Evolutionary conservation across 2,329 filamentous ascomycete genomes (phyloP).

Genomic region (Trichoderma brevicompactum): DNA sequence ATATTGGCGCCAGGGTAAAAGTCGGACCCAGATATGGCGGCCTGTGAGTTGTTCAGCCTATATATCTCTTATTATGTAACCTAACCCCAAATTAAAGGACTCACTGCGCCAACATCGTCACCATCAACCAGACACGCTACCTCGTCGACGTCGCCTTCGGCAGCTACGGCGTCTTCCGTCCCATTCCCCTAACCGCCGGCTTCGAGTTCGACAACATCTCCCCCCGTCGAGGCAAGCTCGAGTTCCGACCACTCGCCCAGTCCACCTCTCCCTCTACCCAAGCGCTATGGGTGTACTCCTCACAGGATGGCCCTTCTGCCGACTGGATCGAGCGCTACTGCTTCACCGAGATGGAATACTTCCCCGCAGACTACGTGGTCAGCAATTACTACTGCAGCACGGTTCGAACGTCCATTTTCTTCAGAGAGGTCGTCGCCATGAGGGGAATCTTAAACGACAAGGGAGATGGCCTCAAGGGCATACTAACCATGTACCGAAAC

Average conservation of each 20-base stretch:
- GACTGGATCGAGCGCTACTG: constrained; percentile 55
- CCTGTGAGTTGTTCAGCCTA: neutral
- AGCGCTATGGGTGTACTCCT: constrained; percentile 48
- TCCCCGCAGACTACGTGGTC: constrained; percentile 51
- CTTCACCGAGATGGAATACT: constrained; percentile 56
- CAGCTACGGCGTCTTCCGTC: constrained; percentile 45
- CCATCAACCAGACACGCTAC: constrained; percentile 52
- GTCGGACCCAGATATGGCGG: constrained; percentile 25
- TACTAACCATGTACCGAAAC: constrained; percentile 49
- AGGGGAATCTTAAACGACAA: constrained; percentile 37
- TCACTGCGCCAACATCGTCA: constrained; percentile 65
- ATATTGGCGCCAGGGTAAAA: constrained; percentile 52
- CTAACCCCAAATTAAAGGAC: constrained; percentile 45
- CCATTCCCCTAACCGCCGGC: constrained; percentile 40
- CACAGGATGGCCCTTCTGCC: constrained; percentile 36
- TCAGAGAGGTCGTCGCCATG: constrained; percentile 44
- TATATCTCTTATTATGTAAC: neutral
- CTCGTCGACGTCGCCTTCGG: constrained; percentile 66
- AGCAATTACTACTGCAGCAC: constrained; percentile 50
- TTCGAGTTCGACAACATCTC: constrained; percentile 46
- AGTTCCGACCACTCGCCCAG: constrained; percentile 40
- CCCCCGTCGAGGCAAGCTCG: constrained; percentile 51
- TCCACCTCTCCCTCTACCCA: constrained; percentile 41
- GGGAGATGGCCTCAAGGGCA: constrained; percentile 38
- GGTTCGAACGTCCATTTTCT: constrained; percentile 44